A percentile compares a stretch with the other conserved stretches of the same genome.
Conservation (phyloP, 208 protist genomes). For the Naegleria fowleri region DNA sequence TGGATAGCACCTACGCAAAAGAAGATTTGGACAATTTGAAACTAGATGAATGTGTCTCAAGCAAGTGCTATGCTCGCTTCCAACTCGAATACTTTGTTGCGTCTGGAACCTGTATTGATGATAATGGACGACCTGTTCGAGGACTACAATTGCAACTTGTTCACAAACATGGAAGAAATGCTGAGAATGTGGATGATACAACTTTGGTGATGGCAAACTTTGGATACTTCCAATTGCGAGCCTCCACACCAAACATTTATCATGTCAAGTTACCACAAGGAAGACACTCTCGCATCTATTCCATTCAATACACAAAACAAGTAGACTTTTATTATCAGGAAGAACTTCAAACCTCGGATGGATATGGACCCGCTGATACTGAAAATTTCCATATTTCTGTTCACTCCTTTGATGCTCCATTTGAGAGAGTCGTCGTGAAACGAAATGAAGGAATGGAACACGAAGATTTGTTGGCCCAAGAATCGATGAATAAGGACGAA, state of each 20-base stretch:
- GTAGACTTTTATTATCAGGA: background rate
- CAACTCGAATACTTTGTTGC: constrained; percentile 7
- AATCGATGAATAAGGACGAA: background rate
- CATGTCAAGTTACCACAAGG: constrained; percentile 62
- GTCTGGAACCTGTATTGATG: constrained; percentile 52
- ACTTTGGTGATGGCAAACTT: constrained; percentile 92
- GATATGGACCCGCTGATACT: background rate
- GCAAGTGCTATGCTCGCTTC: background rate
- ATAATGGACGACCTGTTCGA: constrained; percentile 37
- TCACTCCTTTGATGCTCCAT: constrained; percentile 7
- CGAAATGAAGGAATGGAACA: constrained; percentile 3
- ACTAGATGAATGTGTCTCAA: constrained; percentile 54
- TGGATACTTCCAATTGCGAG: constrained; percentile 94
- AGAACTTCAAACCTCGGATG: background rate
- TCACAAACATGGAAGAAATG: background rate
- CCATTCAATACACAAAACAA: background rate
- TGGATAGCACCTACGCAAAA: constrained; percentile 61
- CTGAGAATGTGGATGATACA: constrained; percentile 48
- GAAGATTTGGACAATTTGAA: constrained; percentile 92
- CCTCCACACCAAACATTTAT: constrained; percentile 72
- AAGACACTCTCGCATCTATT: constrained; percentile 37
- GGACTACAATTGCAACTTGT: constrained; percentile 72
- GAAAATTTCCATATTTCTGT: background rate
- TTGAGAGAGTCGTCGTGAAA: background rate
- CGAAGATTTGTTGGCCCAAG: background rate